Evolutionary conservation across 352 stramenopile species (phyloP).

Genomic region (Aphanomyces invadans): DNA sequence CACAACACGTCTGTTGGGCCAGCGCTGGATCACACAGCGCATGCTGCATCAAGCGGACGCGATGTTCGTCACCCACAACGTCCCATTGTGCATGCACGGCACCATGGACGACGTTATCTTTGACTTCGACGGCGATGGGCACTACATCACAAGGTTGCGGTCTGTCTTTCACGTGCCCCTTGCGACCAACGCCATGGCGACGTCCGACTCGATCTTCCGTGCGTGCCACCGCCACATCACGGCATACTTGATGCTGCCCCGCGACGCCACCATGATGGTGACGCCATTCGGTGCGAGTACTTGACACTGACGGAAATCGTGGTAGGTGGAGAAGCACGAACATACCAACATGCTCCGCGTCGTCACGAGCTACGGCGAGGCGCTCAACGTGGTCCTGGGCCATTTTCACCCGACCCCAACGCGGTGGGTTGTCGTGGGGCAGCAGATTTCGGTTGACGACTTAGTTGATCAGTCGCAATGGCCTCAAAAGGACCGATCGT

Average conservation of each 20-base stretch:
- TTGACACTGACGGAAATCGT: no score
- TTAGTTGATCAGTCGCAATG: background rate
- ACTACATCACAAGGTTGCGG: background rate
- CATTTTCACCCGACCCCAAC: background rate
- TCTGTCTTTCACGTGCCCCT: background rate
- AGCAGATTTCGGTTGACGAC: background rate
- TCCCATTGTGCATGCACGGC: background rate
- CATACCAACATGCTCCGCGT: background rate
- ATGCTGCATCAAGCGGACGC: background rate
- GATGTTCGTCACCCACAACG: background rate
- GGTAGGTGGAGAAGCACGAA: background rate
- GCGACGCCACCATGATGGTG: no score
- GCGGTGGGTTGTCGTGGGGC: background rate
- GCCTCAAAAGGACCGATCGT: background rate
- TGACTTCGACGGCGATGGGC: background rate
- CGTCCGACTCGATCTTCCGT: background rate
- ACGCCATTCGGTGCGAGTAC: no score
- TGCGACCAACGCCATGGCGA: background rate
- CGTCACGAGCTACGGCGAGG: background rate
- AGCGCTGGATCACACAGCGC: constrained; percentile 2
- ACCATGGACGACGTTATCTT: background rate
- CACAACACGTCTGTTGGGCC: background rate
- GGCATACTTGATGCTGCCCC: no score
- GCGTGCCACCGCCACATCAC: no score
- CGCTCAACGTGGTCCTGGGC: background rate